Evolutionary conservation across 345 rosid species (phyloP).

Genomic region (Boechera retrofracta): DNA sequence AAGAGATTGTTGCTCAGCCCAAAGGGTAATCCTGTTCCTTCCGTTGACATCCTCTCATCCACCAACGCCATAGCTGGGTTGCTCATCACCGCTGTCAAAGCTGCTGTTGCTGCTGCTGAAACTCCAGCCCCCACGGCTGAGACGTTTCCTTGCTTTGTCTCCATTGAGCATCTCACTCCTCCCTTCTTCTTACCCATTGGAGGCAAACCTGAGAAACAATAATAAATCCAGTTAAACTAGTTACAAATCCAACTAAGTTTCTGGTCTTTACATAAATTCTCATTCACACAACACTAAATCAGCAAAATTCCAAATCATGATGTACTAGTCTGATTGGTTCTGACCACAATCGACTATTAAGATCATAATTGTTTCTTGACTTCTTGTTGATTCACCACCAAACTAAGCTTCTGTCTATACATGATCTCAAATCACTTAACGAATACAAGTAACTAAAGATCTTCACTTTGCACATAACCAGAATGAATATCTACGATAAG

Average conservation of each 20-base stretch:
- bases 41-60: constrained; percentile 87
- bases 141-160: constrained; percentile 39
- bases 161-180: constrained; percentile 67
- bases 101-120: constrained; percentile 57
- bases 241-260: constrained; percentile 1
- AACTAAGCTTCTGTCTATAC: not conserved
- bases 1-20: constrained; percentile 96
- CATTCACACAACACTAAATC: constrained; percentile 18
- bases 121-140: constrained; percentile 46
- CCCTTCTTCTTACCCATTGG: constrained; percentile 55
- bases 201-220: constrained; percentile 67
- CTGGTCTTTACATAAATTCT: not conserved
- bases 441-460: constrained; percentile 20
- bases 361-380: constrained; percentile 9
- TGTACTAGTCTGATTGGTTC: not conserved
- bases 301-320: not conserved
- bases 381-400: constrained; percentile 20
- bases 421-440: constrained; percentile 6
- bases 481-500: not conserved
- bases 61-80: constrained; percentile 88
- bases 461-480: constrained; percentile 11
- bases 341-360: not conserved
- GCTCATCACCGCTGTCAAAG: constrained; percentile 58
- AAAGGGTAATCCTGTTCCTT: constrained; percentile 94
- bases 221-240: not conserved